A percentile compares a stretch with the other conserved stretches of the same genome.
Evolutionary conservation across 2,329 filamentous ascomycete genomes (phyloP).

Genomic region (Talaromyces pinophilus): DNA sequence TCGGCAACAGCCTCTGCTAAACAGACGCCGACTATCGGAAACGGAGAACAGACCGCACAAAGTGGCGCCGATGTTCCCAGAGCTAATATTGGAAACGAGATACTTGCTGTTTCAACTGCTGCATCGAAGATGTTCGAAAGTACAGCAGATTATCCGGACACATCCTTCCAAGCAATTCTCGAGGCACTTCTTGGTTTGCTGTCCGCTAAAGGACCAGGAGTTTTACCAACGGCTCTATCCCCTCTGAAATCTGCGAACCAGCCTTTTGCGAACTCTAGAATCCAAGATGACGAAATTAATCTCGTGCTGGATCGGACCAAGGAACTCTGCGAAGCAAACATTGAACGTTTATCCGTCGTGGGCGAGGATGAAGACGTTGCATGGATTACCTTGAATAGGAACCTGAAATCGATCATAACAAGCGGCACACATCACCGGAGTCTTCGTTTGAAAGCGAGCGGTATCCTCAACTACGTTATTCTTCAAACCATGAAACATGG

Average conservation of each 20-base stretch:
- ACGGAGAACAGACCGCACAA: constrained; percentile 31
- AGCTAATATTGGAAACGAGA: constrained; percentile 74
- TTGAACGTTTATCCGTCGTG: constrained; percentile 70
- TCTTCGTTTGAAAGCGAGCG: constrained; percentile 57
- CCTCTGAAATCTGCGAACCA: constrained; percentile 28
- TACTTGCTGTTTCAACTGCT: constrained; percentile 84
- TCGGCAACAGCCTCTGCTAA: constrained; percentile 34
- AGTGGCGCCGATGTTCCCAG: constrained; percentile 49
- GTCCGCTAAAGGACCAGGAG: constrained; percentile 44
- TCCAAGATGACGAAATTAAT: constrained; percentile 47
- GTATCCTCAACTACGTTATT: constrained; percentile 56
- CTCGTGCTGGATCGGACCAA: constrained; percentile 71
- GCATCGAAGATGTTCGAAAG: constrained; percentile 86
- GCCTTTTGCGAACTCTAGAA: constrained; percentile 42
- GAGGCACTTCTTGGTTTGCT: constrained; percentile 73
- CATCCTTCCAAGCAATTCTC: constrained; percentile 76
- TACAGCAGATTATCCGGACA: constrained; percentile 84
- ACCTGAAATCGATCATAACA: constrained; percentile 52
- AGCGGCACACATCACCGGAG: constrained; percentile 41
- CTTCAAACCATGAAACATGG: constrained; percentile 47
- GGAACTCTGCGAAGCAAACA: constrained; percentile 72
- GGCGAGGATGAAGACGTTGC: constrained; percentile 66
- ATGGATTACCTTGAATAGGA: constrained; percentile 68
- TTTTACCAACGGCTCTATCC: constrained; percentile 58
- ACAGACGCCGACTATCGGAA: constrained; percentile 30